Conservation (phyloP, 164 flowering plant species). For the Magnolia sinica region DNA sequence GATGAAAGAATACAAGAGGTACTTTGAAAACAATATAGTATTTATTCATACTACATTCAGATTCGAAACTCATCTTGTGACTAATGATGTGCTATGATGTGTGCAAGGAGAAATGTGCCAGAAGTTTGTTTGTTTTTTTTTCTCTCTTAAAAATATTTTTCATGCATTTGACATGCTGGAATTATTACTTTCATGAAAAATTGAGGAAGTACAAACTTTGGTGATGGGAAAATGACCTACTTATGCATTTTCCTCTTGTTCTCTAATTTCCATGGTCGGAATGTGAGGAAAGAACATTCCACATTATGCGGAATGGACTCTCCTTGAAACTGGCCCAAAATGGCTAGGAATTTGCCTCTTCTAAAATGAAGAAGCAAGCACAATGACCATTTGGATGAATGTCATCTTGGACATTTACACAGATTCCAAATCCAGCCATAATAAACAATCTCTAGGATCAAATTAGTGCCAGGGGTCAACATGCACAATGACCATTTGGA, state of each 20-base stretch:
- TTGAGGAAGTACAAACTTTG: neutral
- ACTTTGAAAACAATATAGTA: neutral
- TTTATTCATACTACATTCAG: no score
- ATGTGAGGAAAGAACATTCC: neutral
- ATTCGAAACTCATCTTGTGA: neutral
- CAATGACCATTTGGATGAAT: neutral
- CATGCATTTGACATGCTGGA: no score
- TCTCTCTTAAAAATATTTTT: no score
- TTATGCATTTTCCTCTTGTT: neutral
- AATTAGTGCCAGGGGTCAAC: no score
- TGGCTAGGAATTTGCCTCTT: neutral
- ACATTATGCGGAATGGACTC: neutral
- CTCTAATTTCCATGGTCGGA: neutral
- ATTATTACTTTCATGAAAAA: no score
- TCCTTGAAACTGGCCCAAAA: neutral
- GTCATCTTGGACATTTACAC: neutral
- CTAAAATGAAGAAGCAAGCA: neutral
- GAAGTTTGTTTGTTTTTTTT: no score
- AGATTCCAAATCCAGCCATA: neutral
- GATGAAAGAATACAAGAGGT: neutral
- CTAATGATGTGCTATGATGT: no score
- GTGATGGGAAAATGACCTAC: neutral
- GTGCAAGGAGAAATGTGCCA: no score
- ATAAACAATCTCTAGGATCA: neutral
- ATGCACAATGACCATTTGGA: no score